These are phyloP conservation scores for Leccinum boreale DNA, from an alignment of 768 basidiomycete species.

Conservation along the genomic window DNA sequence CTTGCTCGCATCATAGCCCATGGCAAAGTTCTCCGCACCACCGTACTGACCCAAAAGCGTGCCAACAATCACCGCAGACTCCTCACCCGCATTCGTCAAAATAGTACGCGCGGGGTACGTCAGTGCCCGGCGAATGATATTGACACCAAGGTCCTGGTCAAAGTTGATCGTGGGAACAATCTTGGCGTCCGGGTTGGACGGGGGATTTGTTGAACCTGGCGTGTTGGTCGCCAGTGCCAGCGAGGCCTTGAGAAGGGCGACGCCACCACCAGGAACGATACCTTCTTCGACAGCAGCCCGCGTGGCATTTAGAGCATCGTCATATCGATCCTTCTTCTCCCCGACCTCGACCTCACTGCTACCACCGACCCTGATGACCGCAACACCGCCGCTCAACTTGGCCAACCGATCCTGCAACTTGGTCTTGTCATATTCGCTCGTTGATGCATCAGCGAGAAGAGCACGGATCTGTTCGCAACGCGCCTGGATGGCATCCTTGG, in stretches of 20 bases:
- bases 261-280: conserved; percentile 95
- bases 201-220: conserved; percentile 43
- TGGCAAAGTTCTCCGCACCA: conserved; percentile 69
- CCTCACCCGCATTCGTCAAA: conserved; percentile 91
- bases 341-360: conserved; percentile 92
- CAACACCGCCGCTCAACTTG: conserved; percentile 94
- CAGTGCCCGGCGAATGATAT: conserved; percentile 86
- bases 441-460: conserved; percentile 76
- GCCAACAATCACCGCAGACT: conserved; percentile 90
- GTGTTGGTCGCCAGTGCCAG: conserved; percentile 60
- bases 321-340: conserved; percentile 99
- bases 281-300: conserved; percentile 98
- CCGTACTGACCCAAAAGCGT: conserved; percentile 71
- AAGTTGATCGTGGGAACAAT: conserved; percentile 85
- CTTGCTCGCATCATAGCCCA: conserved; percentile 89
- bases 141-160: conserved; percentile 94
- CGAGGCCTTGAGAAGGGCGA: conserved; percentile 85
- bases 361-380: conserved; percentile 98
- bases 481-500: conserved; percentile 84
- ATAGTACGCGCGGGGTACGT: conserved; percentile 84
- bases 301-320: conserved; percentile 96
- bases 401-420: conserved; percentile 97
- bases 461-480: conserved; percentile 95
- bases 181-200: conserved; percentile 54
- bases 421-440: conserved; percentile 89